A percentile compares a stretch with the other conserved stretches of the same genome.
These are phyloP conservation scores for Exutisphaerella laricina DNA, from an alignment of 2,329 filamentous ascomycete species.

Conservation along the genomic window DNA sequence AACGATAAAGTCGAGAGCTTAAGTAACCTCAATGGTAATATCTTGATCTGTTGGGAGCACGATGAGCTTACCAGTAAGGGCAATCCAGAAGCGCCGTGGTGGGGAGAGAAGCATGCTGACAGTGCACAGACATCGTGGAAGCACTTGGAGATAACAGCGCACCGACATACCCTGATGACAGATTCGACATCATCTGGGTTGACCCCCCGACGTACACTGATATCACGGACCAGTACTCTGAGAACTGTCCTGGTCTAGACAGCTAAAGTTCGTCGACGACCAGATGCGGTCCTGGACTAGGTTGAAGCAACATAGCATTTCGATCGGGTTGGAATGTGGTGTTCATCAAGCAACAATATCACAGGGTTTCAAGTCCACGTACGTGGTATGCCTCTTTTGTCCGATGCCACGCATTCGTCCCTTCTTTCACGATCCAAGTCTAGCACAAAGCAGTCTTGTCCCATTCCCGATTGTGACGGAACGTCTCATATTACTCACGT, in stretches of 20 bases:
- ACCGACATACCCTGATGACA: constrained; percentile 43
- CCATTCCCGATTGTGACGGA: no score
- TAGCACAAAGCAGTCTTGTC: no score
- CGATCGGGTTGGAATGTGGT: no score
- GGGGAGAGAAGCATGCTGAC: background rate
- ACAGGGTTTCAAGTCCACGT: no score
- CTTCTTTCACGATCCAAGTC: no score
- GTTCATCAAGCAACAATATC: no score
- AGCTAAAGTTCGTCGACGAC: no score
- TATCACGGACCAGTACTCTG: constrained; percentile 45
- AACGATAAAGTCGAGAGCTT: constrained; percentile 46
- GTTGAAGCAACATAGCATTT: no score
- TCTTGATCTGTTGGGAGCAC: constrained; percentile 60
- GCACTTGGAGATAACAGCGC: constrained; percentile 48
- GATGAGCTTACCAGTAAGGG: constrained; percentile 26
- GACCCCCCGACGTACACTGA: constrained; percentile 46
- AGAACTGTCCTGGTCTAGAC: constrained; percentile 53
- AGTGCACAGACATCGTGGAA: constrained; percentile 48
- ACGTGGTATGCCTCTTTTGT: no score
- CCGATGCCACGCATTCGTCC: no score
- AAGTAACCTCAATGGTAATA: constrained; percentile 46
- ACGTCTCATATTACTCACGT: no score
- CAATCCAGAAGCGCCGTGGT: background rate
- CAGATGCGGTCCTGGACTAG: no score
- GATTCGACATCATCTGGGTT: constrained; percentile 55